Conservation (phyloP, 495 filamentous ascomycete species). For the Tuber brumale region DNA sequence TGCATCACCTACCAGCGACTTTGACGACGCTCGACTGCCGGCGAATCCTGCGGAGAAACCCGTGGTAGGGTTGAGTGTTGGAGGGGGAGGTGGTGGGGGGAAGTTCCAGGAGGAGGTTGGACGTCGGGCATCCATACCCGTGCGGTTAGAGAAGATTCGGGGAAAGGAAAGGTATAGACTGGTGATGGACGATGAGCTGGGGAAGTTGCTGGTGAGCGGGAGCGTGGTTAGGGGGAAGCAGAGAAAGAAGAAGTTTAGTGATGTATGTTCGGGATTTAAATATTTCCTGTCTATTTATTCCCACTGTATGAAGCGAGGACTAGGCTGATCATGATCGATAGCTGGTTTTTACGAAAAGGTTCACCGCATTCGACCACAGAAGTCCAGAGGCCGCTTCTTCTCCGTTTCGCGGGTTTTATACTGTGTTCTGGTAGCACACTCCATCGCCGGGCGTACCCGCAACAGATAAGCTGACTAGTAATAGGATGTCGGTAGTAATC, state of each 20-base stretch:
- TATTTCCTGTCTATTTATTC: not conserved
- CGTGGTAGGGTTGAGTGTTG: not conserved
- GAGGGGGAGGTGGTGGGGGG: not conserved
- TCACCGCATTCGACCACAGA: conserved; percentile 64
- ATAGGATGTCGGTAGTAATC: conserved; percentile 54
- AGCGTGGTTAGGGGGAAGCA: conserved; percentile 15
- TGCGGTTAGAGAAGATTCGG: conserved; percentile 33
- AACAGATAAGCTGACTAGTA: conserved; percentile 4
- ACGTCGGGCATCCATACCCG: conserved; percentile 29
- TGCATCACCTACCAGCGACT: not conserved
- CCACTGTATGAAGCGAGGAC: conserved; percentile 8
- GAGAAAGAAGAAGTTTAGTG: conserved; percentile 53
- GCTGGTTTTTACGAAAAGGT: conserved; percentile 61
- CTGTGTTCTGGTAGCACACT: conserved; percentile 56
- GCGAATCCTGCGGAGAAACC: not conserved
- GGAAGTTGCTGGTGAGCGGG: conserved; percentile 17
- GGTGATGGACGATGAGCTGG: conserved; percentile 30
- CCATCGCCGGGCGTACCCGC: not conserved
- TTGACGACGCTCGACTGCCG: not conserved
- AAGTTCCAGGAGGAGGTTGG: conserved; percentile 2
- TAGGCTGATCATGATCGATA: conserved; percentile 6
- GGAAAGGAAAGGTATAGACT: conserved; percentile 35
- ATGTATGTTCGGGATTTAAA: conserved; percentile 40
- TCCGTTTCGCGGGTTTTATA: conserved; percentile 69
- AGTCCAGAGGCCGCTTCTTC: conserved; percentile 53